Percentiles rank a stretch among this genome's conserved stretches.
Evolutionary conservation across 768 basidiomycete species (phyloP).

Genomic region (Phaffia australis): DNA sequence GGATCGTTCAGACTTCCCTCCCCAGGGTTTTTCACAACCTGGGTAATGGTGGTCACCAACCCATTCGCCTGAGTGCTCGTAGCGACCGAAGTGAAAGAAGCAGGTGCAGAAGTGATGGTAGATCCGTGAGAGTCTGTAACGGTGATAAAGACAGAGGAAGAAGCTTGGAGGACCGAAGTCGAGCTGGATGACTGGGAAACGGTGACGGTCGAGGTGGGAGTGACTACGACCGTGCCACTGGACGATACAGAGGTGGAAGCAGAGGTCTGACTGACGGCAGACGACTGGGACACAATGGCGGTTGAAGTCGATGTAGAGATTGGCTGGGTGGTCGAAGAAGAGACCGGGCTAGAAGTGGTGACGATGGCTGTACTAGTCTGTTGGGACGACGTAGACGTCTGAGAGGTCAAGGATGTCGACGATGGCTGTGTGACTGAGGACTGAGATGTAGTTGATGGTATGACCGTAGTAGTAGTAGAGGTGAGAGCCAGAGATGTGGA

Average conservation of each 20-base stretch:
- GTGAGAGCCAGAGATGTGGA: too few relatives aligned
- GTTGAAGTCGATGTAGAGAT: too few relatives aligned
- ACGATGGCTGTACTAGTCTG: too few relatives aligned
- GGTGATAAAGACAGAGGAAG: slow-evolving; percentile 32
- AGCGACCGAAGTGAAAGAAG: slow-evolving; percentile 31
- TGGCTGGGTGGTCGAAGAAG: too few relatives aligned
- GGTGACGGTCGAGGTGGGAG: not conserved
- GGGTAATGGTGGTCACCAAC: slow-evolving; percentile 35
- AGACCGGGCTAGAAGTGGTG: too few relatives aligned
- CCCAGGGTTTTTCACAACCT: slow-evolving; percentile 35
- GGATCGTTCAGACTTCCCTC: slow-evolving; percentile 33
- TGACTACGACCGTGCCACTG: too few relatives aligned
- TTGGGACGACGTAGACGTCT: too few relatives aligned
- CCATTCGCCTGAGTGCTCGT: slow-evolving; percentile 33
- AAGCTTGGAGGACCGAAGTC: slow-evolving; percentile 15
- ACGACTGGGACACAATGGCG: too few relatives aligned
- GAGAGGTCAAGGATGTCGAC: too few relatives aligned
- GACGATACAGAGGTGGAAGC: not conserved
- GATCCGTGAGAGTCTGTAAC: slow-evolving; percentile 32
- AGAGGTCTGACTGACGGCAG: not conserved
- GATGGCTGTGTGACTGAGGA: too few relatives aligned
- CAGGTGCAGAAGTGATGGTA: slow-evolving; percentile 33
- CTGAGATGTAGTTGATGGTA: too few relatives aligned
- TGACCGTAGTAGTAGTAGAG: too few relatives aligned
- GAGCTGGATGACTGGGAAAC: slow-evolving; percentile 1